Percentiles rank a stretch among this genome's conserved stretches.
These are phyloP conservation scores for Lasiodiplodia theobromae DNA, from an alignment of 2,329 filamentous ascomycete species.

Conservation along the genomic window DNA sequence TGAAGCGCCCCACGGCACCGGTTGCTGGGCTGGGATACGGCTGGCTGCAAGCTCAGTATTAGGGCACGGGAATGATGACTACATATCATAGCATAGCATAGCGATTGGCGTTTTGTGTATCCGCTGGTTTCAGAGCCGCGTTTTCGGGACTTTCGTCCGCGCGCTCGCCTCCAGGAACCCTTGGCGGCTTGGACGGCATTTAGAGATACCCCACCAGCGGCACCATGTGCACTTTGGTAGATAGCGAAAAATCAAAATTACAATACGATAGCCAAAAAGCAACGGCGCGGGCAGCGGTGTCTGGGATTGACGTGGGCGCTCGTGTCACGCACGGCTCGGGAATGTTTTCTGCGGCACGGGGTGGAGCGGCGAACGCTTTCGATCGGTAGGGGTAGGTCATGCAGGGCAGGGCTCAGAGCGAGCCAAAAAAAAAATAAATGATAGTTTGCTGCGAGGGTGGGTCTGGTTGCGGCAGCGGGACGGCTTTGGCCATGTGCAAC, in stretches of 20 bases:
- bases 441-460: slow-evolving; percentile 19
- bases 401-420: slow-evolving; percentile 15
- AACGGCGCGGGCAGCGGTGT: slow-evolving; percentile 1
- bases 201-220: slow-evolving; percentile 23
- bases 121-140: slow-evolving; percentile 17
- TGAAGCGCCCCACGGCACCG: slow-evolving; percentile 45
- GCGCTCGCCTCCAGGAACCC: slow-evolving; percentile 4
- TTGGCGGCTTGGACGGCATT: slow-evolving; percentile 9
- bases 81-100: slow-evolving; percentile 35
- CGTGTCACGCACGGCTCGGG: slow-evolving; percentile 15
- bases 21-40: slow-evolving; percentile 47
- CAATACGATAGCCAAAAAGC: slow-evolving; percentile 3
- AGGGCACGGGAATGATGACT: slow-evolving; percentile 4
- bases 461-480: slow-evolving; percentile 21
- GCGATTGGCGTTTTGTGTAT: slow-evolving; percentile 39
- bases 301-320: slow-evolving; percentile 9
- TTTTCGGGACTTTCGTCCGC: slow-evolving; percentile 11
- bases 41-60: slow-evolving; percentile 42
- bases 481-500: slow-evolving; percentile 26
- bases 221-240: slow-evolving; percentile 23
- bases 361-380: slow-evolving; percentile 10
- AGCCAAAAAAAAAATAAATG: slow-evolving; percentile 1
- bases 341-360: slow-evolving; percentile 16
- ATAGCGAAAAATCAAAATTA: slow-evolving; percentile 18
- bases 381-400: slow-evolving; percentile 21